phyloP scores from a whole-genome alignment of 345 rosid species.

The Hibiscus tridactylites region DNA sequence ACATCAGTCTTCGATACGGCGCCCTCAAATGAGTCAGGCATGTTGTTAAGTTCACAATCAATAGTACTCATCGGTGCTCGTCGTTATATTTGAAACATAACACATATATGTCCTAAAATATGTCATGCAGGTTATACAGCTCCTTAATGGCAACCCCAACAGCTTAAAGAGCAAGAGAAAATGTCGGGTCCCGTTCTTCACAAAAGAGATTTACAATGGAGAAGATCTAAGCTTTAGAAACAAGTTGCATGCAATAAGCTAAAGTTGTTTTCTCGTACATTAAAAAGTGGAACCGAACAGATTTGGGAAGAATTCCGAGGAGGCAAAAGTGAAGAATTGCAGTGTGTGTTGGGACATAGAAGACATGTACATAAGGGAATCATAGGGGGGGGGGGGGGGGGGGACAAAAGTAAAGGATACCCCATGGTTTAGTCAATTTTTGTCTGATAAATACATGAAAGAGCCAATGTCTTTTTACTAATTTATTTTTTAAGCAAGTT shows the following conservation, averaged over 20 bases:
- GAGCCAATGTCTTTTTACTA: not conserved
- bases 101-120: not conserved
- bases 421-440: slow-evolving; percentile 7
- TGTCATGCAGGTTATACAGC: slow-evolving; percentile 49
- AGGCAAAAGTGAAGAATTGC: not conserved
- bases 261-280: not conserved
- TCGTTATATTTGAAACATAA: too few species aligned
- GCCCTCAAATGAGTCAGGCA: slow-evolving; percentile 84
- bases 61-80: too few species aligned
- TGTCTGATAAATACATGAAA: not conserved
- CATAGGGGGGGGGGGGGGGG: slow-evolving; percentile 3
- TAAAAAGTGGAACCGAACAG: not conserved
- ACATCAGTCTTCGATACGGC: slow-evolving; percentile 60
- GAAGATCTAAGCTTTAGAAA: slow-evolving; percentile 1
- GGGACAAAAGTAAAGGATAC: slow-evolving; percentile 7
- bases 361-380: slow-evolving; percentile 11
- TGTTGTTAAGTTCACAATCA: not conserved
- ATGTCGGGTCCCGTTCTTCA: slow-evolving; percentile 41
- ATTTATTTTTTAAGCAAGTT: not conserved
- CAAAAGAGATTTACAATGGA: slow-evolving; percentile 29
- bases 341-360: not conserved
- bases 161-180: slow-evolving; percentile 46
- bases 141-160: slow-evolving; percentile 62
- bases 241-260: not conserved
- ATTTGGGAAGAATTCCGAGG: not conserved